Evolutionary conservation across 179 eudicot genomes (phyloP).

Genomic region (Spinacia oleracea): DNA sequence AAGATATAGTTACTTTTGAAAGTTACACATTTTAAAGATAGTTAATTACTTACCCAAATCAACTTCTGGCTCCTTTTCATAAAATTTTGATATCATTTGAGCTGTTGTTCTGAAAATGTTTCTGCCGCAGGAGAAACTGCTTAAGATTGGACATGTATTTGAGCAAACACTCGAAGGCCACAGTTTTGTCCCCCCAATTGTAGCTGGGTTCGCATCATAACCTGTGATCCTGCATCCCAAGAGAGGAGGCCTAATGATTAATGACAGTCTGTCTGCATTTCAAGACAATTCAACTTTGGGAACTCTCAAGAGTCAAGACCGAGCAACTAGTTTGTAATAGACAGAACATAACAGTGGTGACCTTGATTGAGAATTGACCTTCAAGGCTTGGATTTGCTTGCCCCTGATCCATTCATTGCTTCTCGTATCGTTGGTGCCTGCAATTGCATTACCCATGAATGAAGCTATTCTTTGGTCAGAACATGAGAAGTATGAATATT

Average conservation of each 20-base stretch:
- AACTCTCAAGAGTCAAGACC: background rate
- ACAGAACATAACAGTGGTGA: background rate
- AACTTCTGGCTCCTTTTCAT: background rate
- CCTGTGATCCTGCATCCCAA: background rate
- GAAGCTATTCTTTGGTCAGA: constrained; percentile 5
- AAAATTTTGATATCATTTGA: background rate
- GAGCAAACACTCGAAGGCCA: constrained; percentile 83
- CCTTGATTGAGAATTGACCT: background rate
- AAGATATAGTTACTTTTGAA: no score
- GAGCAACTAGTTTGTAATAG: background rate
- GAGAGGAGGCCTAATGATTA: background rate
- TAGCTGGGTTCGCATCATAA: constrained; percentile 32
- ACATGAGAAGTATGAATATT: background rate
- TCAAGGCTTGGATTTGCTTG: background rate
- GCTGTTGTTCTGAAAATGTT: background rate
- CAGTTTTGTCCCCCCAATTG: constrained; percentile 75
- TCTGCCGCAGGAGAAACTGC: constrained; percentile 67
- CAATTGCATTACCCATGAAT: background rate
- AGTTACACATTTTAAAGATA: no score
- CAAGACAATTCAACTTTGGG: background rate
- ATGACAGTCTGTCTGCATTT: constrained; percentile 3
- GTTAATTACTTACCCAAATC: background rate
- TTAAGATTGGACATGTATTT: constrained; percentile 84
- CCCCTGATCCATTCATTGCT: background rate
- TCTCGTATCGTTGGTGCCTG: background rate